A percentile compares a stretch with the other conserved stretches of the same genome.
Evolutionary conservation across 257 asterid genomes (phyloP).

Genomic region (Ilex asprella): DNA sequence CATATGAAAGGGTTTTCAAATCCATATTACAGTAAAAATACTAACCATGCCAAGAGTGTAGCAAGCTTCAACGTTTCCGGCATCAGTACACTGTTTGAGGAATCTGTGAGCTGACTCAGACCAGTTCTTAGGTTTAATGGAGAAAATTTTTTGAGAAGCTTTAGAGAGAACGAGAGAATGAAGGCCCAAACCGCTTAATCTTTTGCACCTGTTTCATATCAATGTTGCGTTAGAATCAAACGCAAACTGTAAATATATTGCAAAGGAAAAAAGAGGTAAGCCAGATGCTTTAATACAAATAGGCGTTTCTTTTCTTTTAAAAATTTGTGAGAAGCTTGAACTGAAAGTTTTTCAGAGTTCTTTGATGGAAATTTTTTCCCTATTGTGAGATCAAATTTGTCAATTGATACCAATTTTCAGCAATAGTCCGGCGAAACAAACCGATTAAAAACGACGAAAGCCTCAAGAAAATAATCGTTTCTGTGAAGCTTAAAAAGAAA

Average conservation of each 20-base stretch:
- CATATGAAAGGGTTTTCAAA: background rate
- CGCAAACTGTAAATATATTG: background rate
- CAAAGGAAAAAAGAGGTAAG: too few species aligned
- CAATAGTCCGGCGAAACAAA: too few species aligned
- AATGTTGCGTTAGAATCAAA: background rate
- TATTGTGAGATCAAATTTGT: too few species aligned
- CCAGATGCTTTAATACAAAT: too few species aligned
- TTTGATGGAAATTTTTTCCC: too few species aligned
- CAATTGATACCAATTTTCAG: too few species aligned
- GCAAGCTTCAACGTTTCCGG: slow-evolving; percentile 1
- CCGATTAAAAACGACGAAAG: background rate
- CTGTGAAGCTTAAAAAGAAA: background rate
- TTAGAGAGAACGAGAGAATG: background rate
- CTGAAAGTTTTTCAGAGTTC: too few species aligned
- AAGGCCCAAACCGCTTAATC: background rate
- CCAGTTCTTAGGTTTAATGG: background rate
- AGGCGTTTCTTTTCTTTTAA: too few species aligned
- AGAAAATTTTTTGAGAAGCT: background rate
- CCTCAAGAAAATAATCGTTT: background rate
- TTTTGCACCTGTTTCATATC: background rate
- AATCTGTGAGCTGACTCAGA: background rate
- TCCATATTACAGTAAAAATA: background rate
- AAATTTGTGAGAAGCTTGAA: too few species aligned
- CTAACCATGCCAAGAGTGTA: slow-evolving; percentile 3
- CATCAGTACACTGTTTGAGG: background rate